Percentiles rank a stretch among this genome's conserved stretches.
These are phyloP conservation scores for Hylodesmum podocarpum DNA, from an alignment of 306 rosid genomes.

Conservation along the genomic window DNA sequence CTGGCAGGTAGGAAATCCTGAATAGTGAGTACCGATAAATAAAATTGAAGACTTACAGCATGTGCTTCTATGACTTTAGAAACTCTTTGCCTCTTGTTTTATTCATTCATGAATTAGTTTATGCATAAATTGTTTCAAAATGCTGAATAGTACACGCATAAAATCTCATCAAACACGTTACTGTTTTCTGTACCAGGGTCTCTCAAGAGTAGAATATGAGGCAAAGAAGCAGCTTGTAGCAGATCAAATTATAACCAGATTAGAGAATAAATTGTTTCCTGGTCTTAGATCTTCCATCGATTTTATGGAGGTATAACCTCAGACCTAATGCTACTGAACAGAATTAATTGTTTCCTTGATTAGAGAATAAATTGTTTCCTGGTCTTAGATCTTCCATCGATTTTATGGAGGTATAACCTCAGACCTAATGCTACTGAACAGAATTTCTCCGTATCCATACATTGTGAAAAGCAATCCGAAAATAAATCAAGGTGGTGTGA, in stretches of 20 bases:
- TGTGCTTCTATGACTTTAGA: slow-evolving; percentile 14
- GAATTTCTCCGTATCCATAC: not conserved
- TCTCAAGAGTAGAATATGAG: slow-evolving; percentile 66
- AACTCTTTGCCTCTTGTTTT: slow-evolving; percentile 1
- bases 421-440: slow-evolving; percentile 21
- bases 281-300: slow-evolving; percentile 70
- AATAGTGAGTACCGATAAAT: slow-evolving; percentile 17
- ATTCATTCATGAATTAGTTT: not conserved
- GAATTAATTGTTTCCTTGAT: too few species aligned
- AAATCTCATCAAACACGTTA: not conserved
- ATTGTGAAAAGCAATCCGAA: not conserved
- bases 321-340: too few species aligned
- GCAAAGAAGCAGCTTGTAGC: slow-evolving; percentile 87
- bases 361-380: slow-evolving; percentile 83
- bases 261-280: slow-evolving; percentile 83
- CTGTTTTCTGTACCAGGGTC: slow-evolving; percentile 55
- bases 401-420: slow-evolving; percentile 73
- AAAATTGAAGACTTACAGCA: slow-evolving; percentile 2
- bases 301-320: slow-evolving; percentile 73
- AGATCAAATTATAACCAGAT: slow-evolving; percentile 70
- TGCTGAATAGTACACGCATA: too few species aligned
- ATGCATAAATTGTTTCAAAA: slow-evolving; percentile 8
- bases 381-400: slow-evolving; percentile 70
- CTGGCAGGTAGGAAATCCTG: slow-evolving; percentile 67
- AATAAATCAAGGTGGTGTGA: not conserved